Base-by-base conservation (phyloP, 2,329 filamentous ascomycete species). In the Aspergillus alliaceus region DNA sequence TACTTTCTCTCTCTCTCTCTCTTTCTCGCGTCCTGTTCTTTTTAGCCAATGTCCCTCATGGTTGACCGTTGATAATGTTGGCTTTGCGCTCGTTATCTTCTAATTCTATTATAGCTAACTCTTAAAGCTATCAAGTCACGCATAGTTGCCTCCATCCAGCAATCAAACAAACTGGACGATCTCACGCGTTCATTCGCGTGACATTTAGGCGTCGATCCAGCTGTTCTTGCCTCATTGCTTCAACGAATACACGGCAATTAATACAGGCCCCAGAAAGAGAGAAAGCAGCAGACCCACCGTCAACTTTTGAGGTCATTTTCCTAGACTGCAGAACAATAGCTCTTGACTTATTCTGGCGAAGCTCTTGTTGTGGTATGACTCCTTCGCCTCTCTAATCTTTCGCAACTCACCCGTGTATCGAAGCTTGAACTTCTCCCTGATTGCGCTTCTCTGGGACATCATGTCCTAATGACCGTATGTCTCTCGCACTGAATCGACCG, bases 401-500 rank as follows among this genome's bases (percentile, higher is more conserved):
- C 29, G 44, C 18, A 48, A 48, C 27, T 48, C 29, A 48, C 18
- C 44, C 20, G 12, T 32, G 20, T 48, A 24, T 22, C n/a, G 18
- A 34, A 20, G 22, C 31, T 44, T 25, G 32, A 24, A 32, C 11
- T n/a, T n/a, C 14, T 34, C 27, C n/a, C 32, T 42, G 22, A 24
- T 54, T 25, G 37, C 55, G 22, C 51, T 56, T 50, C 20, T 53
- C 24, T 55, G 44, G 57, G 54, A 51, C 57, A 60, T 60, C 48
- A 67, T 67, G 65, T 65, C 54, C 60, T 62, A 61, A 56, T 66
- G 58, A 64, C 53, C 55, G 54, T 48, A 64, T 67, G 65, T 61
- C 59, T 57, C 53, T 64, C 55, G 46, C 54, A 55, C 57, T 62
- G 46, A 61, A 60, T 60, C 56, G 53, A 51, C 51, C 53, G 47